A percentile compares a stretch with the other conserved stretches of the same genome.
Evolutionary conservation across 1,139 yeast species (phyloP).

Genomic region (Hansenula sp.): DNA sequence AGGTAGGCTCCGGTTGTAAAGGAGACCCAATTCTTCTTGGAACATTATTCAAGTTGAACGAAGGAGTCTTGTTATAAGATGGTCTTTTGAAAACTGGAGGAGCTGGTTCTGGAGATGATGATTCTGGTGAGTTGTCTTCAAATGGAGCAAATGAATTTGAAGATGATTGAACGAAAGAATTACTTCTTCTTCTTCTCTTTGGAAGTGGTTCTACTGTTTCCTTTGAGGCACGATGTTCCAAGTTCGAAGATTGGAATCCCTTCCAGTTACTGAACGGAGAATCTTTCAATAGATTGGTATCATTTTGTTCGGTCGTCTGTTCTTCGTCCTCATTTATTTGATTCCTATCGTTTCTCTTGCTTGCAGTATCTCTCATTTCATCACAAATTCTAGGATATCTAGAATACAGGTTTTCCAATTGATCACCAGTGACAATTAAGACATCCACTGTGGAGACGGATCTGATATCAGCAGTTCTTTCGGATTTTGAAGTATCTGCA

Average conservation of each 20-base stretch:
- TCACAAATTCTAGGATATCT: slow-evolving; percentile 56
- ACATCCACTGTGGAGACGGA: slow-evolving; percentile 58
- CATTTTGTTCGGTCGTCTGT: background rate
- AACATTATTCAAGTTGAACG: background rate
- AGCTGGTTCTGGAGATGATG: background rate
- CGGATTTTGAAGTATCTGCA: slow-evolving; percentile 12
- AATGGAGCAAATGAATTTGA: background rate
- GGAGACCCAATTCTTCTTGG: slow-evolving; percentile 1
- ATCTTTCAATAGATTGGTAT: slow-evolving; percentile 1
- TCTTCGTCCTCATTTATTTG: slow-evolving; percentile 9
- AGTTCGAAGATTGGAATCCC: slow-evolving; percentile 13
- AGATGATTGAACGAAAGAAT: background rate
- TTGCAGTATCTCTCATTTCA: slow-evolving; percentile 60
- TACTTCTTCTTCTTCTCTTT: slow-evolving; percentile 3
- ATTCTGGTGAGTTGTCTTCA: background rate
- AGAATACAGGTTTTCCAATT: slow-evolving; percentile 47
- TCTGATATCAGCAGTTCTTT: slow-evolving; percentile 60
- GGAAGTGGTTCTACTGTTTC: background rate
- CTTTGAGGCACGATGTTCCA: background rate
- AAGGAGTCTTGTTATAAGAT: background rate
- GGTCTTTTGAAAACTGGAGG: background rate
- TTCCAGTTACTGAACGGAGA: slow-evolving; percentile 20
- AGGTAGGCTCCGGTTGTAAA: background rate
- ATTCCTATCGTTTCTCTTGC: slow-evolving; percentile 35
- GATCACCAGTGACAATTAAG: slow-evolving; percentile 52